Evolutionary conservation across 75 land plant species (phyloP).

Genomic region (Sequoiadendron giganteum): DNA sequence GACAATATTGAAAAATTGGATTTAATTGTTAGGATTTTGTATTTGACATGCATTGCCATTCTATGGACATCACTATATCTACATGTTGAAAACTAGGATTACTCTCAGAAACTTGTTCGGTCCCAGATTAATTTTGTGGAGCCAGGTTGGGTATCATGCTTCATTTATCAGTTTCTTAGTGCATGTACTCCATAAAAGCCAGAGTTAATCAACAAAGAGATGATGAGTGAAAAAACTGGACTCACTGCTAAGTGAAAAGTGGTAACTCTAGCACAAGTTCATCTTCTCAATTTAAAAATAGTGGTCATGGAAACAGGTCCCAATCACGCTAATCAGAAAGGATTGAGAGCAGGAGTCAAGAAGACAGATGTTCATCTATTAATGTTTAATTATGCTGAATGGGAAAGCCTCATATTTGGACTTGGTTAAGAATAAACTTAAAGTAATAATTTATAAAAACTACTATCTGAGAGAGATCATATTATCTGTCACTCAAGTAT

Average conservation of each 20-base stretch:
- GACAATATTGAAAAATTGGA: neutral
- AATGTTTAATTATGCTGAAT: conserved; percentile 78
- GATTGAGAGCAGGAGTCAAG: conserved; percentile 42
- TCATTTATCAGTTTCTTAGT: conserved; percentile 83
- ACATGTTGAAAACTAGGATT: conserved; percentile 76
- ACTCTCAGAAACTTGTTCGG: conserved; percentile 83
- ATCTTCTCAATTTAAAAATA: conserved; percentile 22
- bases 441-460: conserved; percentile 57
- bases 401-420: conserved; percentile 95
- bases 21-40: neutral
- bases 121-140: conserved; percentile 94
- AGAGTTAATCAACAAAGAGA: conserved; percentile 51
- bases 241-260: conserved; percentile 19
- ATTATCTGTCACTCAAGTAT: conserved; percentile 81
- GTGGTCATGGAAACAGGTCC: conserved; percentile 32
- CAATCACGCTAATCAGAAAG: conserved; percentile 41
- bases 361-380: conserved; percentile 72
- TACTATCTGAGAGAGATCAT: conserved; percentile 50
- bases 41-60: conserved; percentile 78
- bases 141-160: conserved; percentile 87
- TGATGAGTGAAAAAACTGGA: conserved; percentile 33
- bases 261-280: conserved; percentile 23
- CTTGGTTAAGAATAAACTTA: conserved; percentile 83
- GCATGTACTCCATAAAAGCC: conserved; percentile 94
- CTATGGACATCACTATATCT: conserved; percentile 76